Evolutionary conservation across 352 stramenopile genomes (phyloP).

Genomic region (Globisporangium perplexum): DNA sequence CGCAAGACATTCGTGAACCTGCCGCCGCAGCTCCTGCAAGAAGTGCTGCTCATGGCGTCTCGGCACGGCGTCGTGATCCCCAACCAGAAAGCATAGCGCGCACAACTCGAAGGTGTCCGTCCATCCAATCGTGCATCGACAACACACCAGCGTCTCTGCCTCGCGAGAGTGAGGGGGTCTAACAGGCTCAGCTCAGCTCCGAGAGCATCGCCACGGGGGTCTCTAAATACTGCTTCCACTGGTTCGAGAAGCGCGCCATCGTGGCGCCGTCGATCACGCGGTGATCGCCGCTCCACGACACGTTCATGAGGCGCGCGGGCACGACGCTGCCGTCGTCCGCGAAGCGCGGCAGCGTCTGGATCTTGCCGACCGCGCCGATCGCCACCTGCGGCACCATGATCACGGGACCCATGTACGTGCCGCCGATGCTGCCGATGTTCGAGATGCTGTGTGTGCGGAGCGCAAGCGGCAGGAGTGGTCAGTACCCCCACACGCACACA

Average conservation of each 20-base stretch:
- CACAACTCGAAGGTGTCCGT: not conserved
- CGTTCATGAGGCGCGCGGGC: constrained; percentile 91
- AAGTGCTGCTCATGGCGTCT: constrained; percentile 60
- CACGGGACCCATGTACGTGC: constrained; percentile 96
- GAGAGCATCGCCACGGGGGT: constrained; percentile 91
- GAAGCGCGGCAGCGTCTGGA: constrained; percentile 95
- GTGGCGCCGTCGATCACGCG: constrained; percentile 97
- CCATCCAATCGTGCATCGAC: not conserved
- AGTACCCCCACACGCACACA: not conserved
- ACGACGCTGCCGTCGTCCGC: constrained; percentile 77
- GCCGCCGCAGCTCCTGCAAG: constrained; percentile 59
- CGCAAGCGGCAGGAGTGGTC: not conserved
- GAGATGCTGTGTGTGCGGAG: constrained; percentile 45
- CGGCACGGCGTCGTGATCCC: constrained; percentile 62
- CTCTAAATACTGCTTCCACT: constrained; percentile 96
- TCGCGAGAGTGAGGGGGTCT: not conserved
- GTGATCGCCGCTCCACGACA: constrained; percentile 98
- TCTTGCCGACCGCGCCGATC: constrained; percentile 96
- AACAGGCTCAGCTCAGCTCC: constrained; percentile 66
- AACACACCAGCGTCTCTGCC: no score
- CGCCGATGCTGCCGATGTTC: constrained; percentile 95
- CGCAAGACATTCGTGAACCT: constrained; percentile 53
- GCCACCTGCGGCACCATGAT: constrained; percentile 95
- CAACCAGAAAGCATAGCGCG: constrained; percentile 28
- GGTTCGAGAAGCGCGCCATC: constrained; percentile 97